Percentiles rank a stretch among this genome's conserved stretches.
Evolutionary conservation across 2,329 filamentous ascomycete genomes (phyloP).

Genomic region (Corniculantispora saksenae): DNA sequence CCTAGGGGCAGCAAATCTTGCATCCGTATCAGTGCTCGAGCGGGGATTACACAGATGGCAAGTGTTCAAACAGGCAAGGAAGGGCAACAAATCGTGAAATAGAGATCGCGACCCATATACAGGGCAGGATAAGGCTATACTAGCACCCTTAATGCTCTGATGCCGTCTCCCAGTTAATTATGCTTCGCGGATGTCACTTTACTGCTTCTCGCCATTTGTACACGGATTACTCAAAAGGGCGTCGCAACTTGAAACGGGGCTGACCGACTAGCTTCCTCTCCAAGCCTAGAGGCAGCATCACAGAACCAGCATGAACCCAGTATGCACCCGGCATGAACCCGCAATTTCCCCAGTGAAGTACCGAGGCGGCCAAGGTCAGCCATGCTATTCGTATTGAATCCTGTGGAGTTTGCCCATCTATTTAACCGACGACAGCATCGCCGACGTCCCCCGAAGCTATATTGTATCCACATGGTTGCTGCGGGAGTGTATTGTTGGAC

Average conservation of each 20-base stretch:
- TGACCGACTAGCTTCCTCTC: not conserved
- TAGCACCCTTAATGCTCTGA: not conserved
- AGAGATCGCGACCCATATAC: constrained; percentile 1
- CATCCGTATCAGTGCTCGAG: not conserved
- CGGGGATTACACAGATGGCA: not conserved
- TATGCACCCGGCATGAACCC: not conserved
- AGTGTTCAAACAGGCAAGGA: not conserved
- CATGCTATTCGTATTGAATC: not conserved
- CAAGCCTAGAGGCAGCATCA: not conserved
- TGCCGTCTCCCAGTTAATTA: not conserved
- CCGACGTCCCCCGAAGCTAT: not conserved
- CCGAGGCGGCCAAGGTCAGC: not conserved
- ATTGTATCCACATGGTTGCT: not conserved
- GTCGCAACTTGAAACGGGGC: not conserved
- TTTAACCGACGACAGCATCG: constrained; percentile 2
- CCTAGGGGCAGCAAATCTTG: not conserved
- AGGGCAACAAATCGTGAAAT: not conserved
- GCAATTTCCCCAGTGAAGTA: not conserved
- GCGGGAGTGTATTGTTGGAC: not conserved
- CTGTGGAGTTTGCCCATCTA: not conserved
- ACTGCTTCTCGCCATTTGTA: not conserved
- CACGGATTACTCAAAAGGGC: not conserved
- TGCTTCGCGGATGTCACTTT: not conserved
- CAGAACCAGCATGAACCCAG: not conserved
- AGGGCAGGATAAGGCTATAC: not conserved